Evolutionary conservation across 805 yeast species (phyloP), one percentile per base, ranked within the genome.

Genomic region (Cyberlindnera maclurae): DNA sequence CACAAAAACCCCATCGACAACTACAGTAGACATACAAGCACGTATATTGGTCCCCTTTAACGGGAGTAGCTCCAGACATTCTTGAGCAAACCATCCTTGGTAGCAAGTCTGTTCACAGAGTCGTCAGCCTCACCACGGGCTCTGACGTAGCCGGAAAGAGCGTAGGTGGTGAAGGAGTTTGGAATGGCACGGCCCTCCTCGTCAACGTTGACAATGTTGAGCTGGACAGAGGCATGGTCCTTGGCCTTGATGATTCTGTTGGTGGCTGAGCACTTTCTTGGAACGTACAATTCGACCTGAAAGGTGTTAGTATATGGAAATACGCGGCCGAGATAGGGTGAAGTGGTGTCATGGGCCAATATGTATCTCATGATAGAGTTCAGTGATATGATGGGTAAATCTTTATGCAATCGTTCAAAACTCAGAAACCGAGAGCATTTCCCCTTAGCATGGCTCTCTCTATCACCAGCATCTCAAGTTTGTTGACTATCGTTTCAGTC

Each of bases 251-350:
- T 89, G 77, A 93, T 88, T 80, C 97, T 88, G 96, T 88, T 89
- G 75, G 98, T 88, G 68, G 98, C 98, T 75, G 98, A 93, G 82
- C 98, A 93, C 80, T 93, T 93, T 83, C 98, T 87, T 79, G 98
- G 98, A 74, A 90, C 95, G 95, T 93, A 93, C 75, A 93, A 88
- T 82, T 93, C 98, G 74, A 93, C 97, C 97, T 51, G 42, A 29
- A 34, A 15, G 9, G 12, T 33, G 57, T 49, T 45, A 44, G 53
- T 51, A 49, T 20, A 20, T 20, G 24, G 8, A 20, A 5, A 20
- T 8, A 20, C 8, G 24, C 24, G 8, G 24, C 8, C n/a, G n/a
- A n/a, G n/a, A 20, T 20, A 20, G 24, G 24, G 5, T 5, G 5
- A 8, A 6, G 24, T 20, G 5, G 24, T 20, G 24, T 8, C 24